Evolutionary conservation across 2,329 filamentous ascomycete species (phyloP), one percentile per base, ranked within the genome.

Genomic region (Graphiopsis chlorocephala): DNA sequence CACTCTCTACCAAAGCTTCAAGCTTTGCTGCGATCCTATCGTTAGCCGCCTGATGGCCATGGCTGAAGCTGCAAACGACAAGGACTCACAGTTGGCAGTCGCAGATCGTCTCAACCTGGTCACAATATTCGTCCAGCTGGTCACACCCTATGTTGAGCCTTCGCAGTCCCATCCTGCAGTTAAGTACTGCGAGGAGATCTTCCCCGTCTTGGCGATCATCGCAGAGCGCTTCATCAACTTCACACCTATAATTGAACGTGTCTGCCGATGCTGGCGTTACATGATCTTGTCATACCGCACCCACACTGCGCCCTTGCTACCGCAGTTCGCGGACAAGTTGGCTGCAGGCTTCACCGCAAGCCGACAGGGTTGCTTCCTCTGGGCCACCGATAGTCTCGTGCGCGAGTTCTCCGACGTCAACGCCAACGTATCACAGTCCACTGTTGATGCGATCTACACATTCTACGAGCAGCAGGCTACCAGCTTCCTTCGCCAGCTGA

Each of bases 231-330:
- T 98, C 76, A 86, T 93, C 67, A 83, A 85, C 71, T 97, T 93
- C 71, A 85, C 89, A 15, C 94, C 95, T 3, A 96, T 99, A 65
- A 90, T 96, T 69, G 95, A 99, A 81, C 86, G 94, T 48, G 87
- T 99, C 28, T 98, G 94, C 78, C 88, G 94, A 68, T 97, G 92
- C 82, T 99, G 94, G 93, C 88, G 96, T 68, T 91, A 94, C 76
- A 97, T 98, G 91, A 87, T 99, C 45, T 92, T 98, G 65, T 97
- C 93, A 0, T 98, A 98, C 78, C 88, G 95, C 69, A 95, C 90
- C 2, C 90, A 90, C 59, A 96, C 96, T 83, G 87, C 90, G 15
- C 93, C 94, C 26, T 81, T 99, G 53, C 84, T 99, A 52, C 90
- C 91, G 0, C 85, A 88, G 23, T 88, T 99, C 78, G 96, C 95